Evolutionary conservation across 768 basidiomycete species (phyloP), one percentile per base, ranked within the genome.

Genomic region (Panellus pusillus): DNA sequence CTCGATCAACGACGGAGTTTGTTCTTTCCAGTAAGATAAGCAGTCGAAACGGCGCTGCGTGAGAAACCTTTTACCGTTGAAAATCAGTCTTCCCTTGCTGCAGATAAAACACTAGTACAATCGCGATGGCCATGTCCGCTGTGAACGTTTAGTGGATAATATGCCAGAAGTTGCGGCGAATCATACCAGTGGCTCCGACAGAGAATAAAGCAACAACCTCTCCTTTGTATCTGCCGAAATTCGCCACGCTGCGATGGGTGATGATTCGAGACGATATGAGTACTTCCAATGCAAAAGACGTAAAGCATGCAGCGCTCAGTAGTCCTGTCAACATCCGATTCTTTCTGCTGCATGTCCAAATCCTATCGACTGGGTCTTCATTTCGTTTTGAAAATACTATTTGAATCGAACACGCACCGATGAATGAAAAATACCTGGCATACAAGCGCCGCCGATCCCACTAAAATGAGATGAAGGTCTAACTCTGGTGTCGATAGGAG

Each of bases 391-490:
- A 43, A 3, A 14, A 17, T 39, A 38, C 4, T 1, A 37, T 2
- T 28, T 8, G 35, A 6, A 31, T 17, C n/a, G n/a, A 15, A 35
- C 38, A 38, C 15, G n/a, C 43, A 49, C 57, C 53, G 43, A 12
- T 59, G 36, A 15, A 60, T 28, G 46, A 60, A 60, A 31, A 56
- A 56, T 11, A 5, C 59, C 27, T 56, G 55, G 19, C 59, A 60
- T 4, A 53, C n/a, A 9, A 57, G 20, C 0, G 55, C 40, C 5
- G 59, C 35, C 8, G 44, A 8, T 9, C 55, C 59, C 4, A 60
- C 50, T 28, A 60, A 50, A 6, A 52, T 40, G 31, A 59, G 37
- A 19, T 59, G 58, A 20, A 59, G 28, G n/a, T 59, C 53, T 8
- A 51, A 42, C 12, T 18, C 38, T 3, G 9, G 15, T 3, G 54